Percentiles rank a stretch among this genome's conserved stretches.
Conservation (phyloP, 192 early-diverging fungal genomes). For the Backusella mclennaniae region DNA sequence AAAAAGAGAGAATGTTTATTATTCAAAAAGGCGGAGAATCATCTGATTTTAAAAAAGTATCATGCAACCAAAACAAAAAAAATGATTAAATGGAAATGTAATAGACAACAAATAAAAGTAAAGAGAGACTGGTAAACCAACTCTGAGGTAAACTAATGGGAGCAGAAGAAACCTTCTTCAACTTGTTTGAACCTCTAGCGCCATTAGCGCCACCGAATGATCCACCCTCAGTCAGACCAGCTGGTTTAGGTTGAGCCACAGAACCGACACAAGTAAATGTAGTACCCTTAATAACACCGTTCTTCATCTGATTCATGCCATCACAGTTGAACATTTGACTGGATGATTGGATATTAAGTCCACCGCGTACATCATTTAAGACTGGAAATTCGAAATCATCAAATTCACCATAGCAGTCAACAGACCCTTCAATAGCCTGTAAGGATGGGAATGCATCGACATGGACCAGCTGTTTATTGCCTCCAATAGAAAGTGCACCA, state of each 20-base stretch:
- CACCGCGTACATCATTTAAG: conserved; percentile 43
- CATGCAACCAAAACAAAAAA: not conserved
- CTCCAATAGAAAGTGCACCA: conserved; percentile 59
- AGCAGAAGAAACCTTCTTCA: not conserved
- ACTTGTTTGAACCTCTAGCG: not conserved
- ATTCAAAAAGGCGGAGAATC: not conserved
- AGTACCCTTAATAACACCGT: conserved; percentile 33
- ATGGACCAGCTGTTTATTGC: conserved; percentile 57
- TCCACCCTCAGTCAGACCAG: not conserved
- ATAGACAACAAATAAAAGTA: not conserved
- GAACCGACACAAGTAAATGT: conserved; percentile 21
- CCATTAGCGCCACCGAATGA: not conserved
- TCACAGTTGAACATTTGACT: conserved; percentile 54
- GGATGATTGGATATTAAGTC: conserved; percentile 56
- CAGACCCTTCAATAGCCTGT: conserved; percentile 53
- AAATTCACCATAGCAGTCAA: conserved; percentile 58
- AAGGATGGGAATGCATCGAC: conserved; percentile 58
- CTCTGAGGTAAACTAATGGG: not conserved
- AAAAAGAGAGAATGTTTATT: not conserved
- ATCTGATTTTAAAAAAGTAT: not conserved
- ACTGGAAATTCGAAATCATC: conserved; percentile 53
- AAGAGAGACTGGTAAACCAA: not conserved
- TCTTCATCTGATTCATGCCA: conserved; percentile 15
- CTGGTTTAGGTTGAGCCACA: conserved; percentile 26
- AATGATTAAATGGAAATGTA: not conserved